Base-by-base conservation (phyloP, 768 basidiomycete species). In the Neoboletus subvelutipes region DNA sequence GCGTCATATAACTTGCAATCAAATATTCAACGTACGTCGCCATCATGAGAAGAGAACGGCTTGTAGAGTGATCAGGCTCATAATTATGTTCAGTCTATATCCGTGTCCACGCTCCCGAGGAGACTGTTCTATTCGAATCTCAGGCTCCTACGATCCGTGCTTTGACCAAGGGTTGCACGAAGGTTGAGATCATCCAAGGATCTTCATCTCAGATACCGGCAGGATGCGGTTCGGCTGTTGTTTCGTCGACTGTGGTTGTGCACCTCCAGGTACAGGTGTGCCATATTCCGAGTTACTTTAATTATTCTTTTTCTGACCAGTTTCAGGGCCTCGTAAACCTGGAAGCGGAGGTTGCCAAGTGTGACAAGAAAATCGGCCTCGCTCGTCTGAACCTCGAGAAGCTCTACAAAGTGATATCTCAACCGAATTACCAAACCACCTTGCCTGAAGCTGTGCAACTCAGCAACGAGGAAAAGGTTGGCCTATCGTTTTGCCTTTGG, bases 101-200 rank as follows among this genome's bases (percentile, higher is more conserved):
- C 63, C 86, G 90, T 56, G 78, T 83, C 1, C 84, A 88, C 68
- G 78, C 79, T 17, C 78, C 84, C 18, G 73, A 78, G 20, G 87
- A 92, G 59, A 85, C 81, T 2, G 64, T 73, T 7, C 76, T 97
- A 4, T 85, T 98, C 64, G 77, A 84, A 62, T 79, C 84, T 0
- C 94, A 98, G 68, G 64, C 80, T 3, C 71, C 85, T 1, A 94
- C 94, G 11, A 87, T 98, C 59, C 75, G 83, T 9, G 81, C 90
- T 17, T 78, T 99, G 34, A 91, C 87, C 57, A 99, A 98, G 74
- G 93, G 94, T 13, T 88, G 90, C 76, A 90, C 89, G 68, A 83
- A 80, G 49, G 84, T 84, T 26, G 80, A 81, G 57, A 82, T 97
- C 55, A 80, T 94, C 13, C 78, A 82, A 20, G 76, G 82, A 17